These are phyloP conservation scores for Onygena corvina DNA, from an alignment of 2,329 filamentous ascomycete genomes.

Conservation along the genomic window DNA sequence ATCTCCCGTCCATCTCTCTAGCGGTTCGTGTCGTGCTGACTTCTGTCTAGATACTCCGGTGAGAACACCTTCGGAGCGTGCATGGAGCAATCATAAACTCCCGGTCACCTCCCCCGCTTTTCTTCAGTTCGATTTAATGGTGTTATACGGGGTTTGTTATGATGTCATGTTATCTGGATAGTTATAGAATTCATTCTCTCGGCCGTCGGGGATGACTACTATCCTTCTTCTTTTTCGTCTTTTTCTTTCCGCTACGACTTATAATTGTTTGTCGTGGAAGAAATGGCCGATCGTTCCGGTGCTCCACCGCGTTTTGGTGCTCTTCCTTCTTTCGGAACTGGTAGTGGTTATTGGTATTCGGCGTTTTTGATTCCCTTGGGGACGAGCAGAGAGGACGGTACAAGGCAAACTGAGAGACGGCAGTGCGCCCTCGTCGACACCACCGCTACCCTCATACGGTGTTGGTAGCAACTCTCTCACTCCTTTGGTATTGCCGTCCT, in stretches of 20 bases:
- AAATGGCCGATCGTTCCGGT: neutral
- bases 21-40: slow-evolving; percentile 14
- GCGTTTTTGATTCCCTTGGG: neutral
- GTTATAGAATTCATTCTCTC: slow-evolving; percentile 4
- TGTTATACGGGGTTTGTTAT: neutral
- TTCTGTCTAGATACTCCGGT: slow-evolving; percentile 62
- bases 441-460: neutral
- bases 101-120: neutral
- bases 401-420: neutral
- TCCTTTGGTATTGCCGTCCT: neutral
- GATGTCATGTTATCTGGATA: slow-evolving; percentile 2
- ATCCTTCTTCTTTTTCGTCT: neutral
- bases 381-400: neutral
- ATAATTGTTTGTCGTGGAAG: neutral
- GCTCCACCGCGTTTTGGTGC: neutral
- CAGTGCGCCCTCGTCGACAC: neutral
- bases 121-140: neutral
- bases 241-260: neutral
- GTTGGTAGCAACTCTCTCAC: neutral
- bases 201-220: neutral
- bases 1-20: neutral
- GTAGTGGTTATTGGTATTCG: neutral
- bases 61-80: slow-evolving; percentile 84
- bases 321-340: neutral
- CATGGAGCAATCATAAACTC: slow-evolving; percentile 12